A percentile compares a stretch with the other conserved stretches of the same genome.
Evolutionary conservation across 140 eudicot genomes (phyloP).

Genomic region (Senecio squalidus): DNA sequence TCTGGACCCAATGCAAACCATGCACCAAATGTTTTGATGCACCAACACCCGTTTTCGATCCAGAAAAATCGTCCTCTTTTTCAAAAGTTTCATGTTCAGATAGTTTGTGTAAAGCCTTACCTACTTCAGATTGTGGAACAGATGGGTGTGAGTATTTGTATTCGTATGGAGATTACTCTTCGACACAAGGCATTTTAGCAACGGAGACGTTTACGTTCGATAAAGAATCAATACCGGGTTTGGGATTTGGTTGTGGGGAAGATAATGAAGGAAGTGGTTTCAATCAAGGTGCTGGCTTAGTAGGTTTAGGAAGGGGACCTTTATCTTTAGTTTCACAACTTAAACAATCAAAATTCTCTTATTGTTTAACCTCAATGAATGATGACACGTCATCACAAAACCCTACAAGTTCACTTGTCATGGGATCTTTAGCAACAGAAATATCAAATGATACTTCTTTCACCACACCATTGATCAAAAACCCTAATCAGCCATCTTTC

Average conservation of each 20-base stretch:
- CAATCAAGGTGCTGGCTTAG: conserved; percentile 77
- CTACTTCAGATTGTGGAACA: conserved; percentile 34
- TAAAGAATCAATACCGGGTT: conserved; percentile 36
- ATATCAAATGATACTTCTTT: not conserved
- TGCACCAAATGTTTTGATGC: conserved; percentile 63
- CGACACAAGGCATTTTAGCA: conserved; percentile 59
- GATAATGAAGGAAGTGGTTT: conserved; percentile 80
- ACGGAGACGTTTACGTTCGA: conserved; percentile 66
- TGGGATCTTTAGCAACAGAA: conserved; percentile 46
- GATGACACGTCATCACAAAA: conserved; percentile 33
- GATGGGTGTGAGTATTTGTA: conserved; percentile 60
- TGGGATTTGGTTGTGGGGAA: conserved; percentile 82
- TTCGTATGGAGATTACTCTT: conserved; percentile 83
- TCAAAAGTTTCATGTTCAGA: conserved; percentile 42
- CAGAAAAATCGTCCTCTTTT: conserved; percentile 53
- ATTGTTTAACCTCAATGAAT: conserved; percentile 72
- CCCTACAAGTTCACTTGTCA: conserved; percentile 48
- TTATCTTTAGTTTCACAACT: conserved; percentile 79
- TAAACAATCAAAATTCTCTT: conserved; percentile 62
- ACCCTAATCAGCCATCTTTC: conserved; percentile 68
- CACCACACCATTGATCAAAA: conserved; percentile 50
- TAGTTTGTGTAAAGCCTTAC: conserved; percentile 50
- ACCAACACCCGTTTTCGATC: conserved; percentile 69
- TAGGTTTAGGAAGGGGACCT: conserved; percentile 85
- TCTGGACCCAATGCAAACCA: conserved; percentile 91